These are phyloP conservation scores for Cyclotella cryptica DNA, from an alignment of 108 stramenopile species.

Conservation along the genomic window DNA sequence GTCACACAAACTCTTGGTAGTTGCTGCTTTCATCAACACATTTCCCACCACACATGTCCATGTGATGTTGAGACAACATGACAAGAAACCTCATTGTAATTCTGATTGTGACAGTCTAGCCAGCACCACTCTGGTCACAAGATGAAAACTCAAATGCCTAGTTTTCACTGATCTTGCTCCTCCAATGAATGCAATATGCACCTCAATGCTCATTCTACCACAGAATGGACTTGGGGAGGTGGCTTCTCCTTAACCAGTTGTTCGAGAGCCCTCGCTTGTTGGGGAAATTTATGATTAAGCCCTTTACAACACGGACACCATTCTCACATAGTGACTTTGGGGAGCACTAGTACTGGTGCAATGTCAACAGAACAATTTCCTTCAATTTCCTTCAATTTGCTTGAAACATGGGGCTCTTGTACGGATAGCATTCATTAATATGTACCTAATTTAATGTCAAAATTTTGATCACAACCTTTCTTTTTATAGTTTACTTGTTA, in stretches of 20 bases:
- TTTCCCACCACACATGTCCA: not conserved
- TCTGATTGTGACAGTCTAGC: constrained; percentile 91
- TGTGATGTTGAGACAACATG: constrained; percentile 61
- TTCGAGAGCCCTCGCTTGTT: not conserved
- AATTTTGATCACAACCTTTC: too few relatives aligned
- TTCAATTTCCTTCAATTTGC: too few relatives aligned
- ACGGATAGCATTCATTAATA: too few relatives aligned
- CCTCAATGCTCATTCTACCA: constrained; percentile 93
- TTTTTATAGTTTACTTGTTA: too few relatives aligned
- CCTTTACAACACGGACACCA: too few relatives aligned
- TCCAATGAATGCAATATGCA: constrained; percentile 65
- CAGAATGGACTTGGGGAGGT: constrained; percentile 84
- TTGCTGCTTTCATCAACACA: constrained; percentile 18
- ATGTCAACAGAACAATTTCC: too few relatives aligned
- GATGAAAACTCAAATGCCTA: constrained; percentile 4
- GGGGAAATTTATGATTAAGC: too few relatives aligned
- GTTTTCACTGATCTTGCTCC: constrained; percentile 37
- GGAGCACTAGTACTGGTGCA: too few relatives aligned
- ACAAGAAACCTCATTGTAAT: constrained; percentile 89
- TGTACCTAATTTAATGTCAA: too few relatives aligned
- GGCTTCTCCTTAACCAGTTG: not conserved
- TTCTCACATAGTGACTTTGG: too few relatives aligned
- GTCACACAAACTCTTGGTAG: constrained; percentile 50
- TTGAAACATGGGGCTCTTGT: too few relatives aligned
- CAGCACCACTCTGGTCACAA: constrained; percentile 76